Percentiles rank a stretch among this genome's conserved stretches.
phyloP scores from a whole-genome alignment of 768 basidiomycete genomes.

The Galerina sulciceps region DNA sequence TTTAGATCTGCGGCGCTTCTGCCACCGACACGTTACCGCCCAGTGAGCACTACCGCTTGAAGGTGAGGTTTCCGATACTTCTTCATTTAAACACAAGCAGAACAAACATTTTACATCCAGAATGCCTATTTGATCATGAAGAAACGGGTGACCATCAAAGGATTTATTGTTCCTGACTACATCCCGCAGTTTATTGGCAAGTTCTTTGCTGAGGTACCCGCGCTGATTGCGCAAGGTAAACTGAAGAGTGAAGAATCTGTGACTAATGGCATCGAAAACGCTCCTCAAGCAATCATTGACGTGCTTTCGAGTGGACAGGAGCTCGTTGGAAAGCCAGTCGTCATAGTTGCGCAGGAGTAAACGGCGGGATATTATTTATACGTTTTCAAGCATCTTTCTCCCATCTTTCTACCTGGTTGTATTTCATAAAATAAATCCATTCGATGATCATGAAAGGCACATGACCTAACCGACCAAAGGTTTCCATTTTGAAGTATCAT shows the following conservation, averaged over 20 bases:
- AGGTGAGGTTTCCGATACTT: not conserved
- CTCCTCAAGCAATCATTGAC: not conserved
- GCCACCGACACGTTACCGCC: not conserved
- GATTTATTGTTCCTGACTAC: conserved; percentile 7
- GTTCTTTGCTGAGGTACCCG: conserved; percentile 5
- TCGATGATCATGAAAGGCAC: too few relatives aligned
- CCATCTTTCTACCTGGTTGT: too few relatives aligned
- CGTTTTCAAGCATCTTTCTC: too few relatives aligned
- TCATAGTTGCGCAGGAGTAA: conserved; percentile 3
- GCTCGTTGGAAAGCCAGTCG: conserved; percentile 1
- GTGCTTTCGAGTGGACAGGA: not conserved
- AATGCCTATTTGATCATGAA: conserved; percentile 7
- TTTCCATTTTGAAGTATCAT: too few relatives aligned
- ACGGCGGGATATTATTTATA: too few relatives aligned
- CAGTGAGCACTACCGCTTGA: conserved; percentile 1
- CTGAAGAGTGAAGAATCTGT: not conserved
- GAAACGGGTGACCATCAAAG: conserved; percentile 2
- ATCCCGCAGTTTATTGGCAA: conserved; percentile 3
- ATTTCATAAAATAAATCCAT: too few relatives aligned
- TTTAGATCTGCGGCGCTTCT: not conserved
- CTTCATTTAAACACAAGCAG: not conserved
- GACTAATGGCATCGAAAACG: not conserved
- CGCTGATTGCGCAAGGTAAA: conserved; percentile 3
- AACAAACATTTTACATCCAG: not conserved
- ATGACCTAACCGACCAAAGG: too few relatives aligned